phyloP scores from a whole-genome alignment of 352 stramenopile species.

The Phytopythium montanum region DNA sequence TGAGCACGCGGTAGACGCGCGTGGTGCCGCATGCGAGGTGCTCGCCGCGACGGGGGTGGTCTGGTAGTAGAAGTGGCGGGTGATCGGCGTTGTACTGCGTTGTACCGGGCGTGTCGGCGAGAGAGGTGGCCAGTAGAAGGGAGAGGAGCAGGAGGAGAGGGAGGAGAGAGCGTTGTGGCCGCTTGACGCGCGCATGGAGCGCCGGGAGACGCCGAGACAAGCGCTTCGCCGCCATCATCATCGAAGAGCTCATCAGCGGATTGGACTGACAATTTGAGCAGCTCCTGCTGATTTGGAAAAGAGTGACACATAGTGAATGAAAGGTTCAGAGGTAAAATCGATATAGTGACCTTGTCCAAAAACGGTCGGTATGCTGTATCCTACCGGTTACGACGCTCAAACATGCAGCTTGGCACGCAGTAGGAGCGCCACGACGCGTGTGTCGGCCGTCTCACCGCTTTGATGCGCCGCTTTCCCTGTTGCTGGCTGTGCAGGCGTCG shows the following conservation, averaged over 20 bases:
- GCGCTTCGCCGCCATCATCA: not conserved
- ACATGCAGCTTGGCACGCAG: slow-evolving; percentile 3
- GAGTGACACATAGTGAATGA: not conserved
- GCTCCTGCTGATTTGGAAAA: not conserved
- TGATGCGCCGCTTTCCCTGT: not conserved
- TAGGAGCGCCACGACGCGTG: slow-evolving; percentile 3
- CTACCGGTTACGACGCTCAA: slow-evolving; percentile 1
- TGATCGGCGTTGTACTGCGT: not conserved
- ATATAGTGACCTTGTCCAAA: slow-evolving; percentile 1
- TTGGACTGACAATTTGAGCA: not conserved
- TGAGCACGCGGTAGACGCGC: slow-evolving; percentile 49
- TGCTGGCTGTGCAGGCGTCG: not conserved
- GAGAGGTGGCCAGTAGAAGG: not conserved
- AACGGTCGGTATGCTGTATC: slow-evolving; percentile 3
- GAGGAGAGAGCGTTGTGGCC: not conserved
- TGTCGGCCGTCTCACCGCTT: not conserved
- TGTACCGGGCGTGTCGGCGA: not conserved
- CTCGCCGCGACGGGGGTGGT: slow-evolving; percentile 32
- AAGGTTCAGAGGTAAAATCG: too few relatives aligned
- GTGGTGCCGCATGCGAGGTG: slow-evolving; percentile 36
- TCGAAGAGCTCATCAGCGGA: not conserved
- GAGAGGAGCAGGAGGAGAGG: slow-evolving; percentile 1
- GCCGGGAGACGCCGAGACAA: not conserved
- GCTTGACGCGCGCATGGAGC: not conserved
- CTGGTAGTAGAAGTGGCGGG: slow-evolving; percentile 30